Conservation (phyloP, 495 filamentous ascomycete genomes). For the Elasticomyces elasticus region DNA sequence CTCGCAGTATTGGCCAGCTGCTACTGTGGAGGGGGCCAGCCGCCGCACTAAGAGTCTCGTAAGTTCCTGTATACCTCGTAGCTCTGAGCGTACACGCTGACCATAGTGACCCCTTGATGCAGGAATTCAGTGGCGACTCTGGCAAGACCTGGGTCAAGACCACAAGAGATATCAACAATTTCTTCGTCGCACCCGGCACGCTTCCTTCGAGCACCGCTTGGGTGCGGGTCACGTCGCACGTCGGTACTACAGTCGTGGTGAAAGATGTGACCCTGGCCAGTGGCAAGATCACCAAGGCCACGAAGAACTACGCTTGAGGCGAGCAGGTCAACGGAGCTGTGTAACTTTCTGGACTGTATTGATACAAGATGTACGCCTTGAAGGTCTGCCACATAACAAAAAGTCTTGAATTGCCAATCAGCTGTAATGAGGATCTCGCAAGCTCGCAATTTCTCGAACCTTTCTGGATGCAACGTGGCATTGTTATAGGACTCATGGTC, state of each 20-base stretch:
- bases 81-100: not conserved
- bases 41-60: not conserved
- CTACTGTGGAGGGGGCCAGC: not conserved
- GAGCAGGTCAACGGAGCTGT: not conserved
- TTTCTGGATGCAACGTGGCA: too few relatives aligned
- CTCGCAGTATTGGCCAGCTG: constrained; percentile 1
- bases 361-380: not conserved
- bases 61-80: not conserved
- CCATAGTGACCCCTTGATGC: not conserved
- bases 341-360: not conserved
- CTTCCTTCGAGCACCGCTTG: not conserved
- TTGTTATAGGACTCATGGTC: too few relatives aligned
- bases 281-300: not conserved
- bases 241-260: not conserved
- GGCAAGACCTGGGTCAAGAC: not conserved
- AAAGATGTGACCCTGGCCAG: not conserved
- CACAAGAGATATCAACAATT: not conserved
- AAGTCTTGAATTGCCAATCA: not conserved
- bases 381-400: not conserved
- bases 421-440: not conserved
- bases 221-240: not conserved
- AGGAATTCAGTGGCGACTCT: not conserved
- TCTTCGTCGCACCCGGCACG: not conserved
- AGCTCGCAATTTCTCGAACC: not conserved
- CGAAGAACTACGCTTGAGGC: not conserved